Evolutionary conservation across 352 stramenopile species (phyloP).

Genomic region (Globisporangium paddicum): DNA sequence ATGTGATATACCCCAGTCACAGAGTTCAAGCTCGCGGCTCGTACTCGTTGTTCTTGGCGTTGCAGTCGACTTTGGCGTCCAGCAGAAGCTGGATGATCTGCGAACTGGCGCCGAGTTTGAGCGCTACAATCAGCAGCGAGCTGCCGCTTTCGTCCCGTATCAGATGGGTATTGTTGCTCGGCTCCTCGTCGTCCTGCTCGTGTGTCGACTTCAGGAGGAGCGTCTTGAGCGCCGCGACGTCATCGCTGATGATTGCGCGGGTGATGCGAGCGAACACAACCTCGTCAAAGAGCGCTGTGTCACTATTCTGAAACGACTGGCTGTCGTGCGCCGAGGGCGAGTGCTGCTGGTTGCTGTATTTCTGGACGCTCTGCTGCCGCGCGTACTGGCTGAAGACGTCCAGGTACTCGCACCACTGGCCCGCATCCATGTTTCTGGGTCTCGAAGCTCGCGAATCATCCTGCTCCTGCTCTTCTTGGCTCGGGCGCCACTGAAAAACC

Average conservation of each 20-base stretch:
- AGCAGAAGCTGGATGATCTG: constrained; percentile 27
- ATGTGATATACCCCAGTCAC: not conserved
- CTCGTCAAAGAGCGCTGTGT: not conserved
- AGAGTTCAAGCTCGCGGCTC: too few species aligned
- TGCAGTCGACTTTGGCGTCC: constrained; percentile 33
- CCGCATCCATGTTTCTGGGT: constrained; percentile 14
- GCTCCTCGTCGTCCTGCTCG: not conserved
- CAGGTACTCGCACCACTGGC: constrained; percentile 51
- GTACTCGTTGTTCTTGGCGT: constrained; percentile 52
- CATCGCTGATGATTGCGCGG: constrained; percentile 18
- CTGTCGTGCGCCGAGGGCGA: not conserved
- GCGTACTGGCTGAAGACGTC: constrained; percentile 39
- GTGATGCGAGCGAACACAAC: constrained; percentile 20
- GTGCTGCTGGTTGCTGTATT: constrained; percentile 12
- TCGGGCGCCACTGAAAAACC: constrained; percentile 39
- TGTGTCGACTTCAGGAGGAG: constrained; percentile 5
- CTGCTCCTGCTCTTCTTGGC: not conserved
- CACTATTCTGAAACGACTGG: not conserved
- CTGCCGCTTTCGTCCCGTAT: constrained; percentile 37
- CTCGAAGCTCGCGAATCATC: not conserved
- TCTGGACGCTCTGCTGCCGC: constrained; percentile 5
- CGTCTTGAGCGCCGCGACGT: constrained; percentile 18
- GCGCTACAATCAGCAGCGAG: constrained; percentile 44
- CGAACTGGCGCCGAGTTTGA: constrained; percentile 27
- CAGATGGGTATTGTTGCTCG: not conserved